Evolutionary conservation across 2,329 filamentous ascomycete genomes (phyloP).

Genomic region (Chalaropsis ovoidea): DNA sequence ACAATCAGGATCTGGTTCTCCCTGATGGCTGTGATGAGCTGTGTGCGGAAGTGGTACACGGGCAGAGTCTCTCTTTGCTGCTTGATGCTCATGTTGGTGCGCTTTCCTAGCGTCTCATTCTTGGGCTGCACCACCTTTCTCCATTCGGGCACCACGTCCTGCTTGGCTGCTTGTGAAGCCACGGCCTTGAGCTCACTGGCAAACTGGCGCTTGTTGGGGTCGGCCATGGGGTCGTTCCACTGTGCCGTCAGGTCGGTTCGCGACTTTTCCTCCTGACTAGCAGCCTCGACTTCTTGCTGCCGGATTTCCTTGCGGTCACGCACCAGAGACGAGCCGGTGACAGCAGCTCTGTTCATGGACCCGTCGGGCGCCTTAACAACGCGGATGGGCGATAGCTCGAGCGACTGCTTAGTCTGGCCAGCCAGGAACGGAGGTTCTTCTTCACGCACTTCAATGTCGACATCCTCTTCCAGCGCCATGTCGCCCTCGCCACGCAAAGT

Average conservation of each 20-base stretch:
- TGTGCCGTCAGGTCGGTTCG: conserved; percentile 79
- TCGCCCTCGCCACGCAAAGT: conserved; percentile 76
- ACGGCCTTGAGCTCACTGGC: conserved; percentile 67
- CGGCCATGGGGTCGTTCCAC: conserved; percentile 96
- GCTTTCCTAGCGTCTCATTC: conserved; percentile 71
- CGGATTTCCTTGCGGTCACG: conserved; percentile 83
- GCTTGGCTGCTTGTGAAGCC: conserved; percentile 49
- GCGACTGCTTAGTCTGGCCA: conserved; percentile 90
- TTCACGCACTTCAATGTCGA: conserved; percentile 92
- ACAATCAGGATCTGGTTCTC: conserved; percentile 91
- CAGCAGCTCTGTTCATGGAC: conserved; percentile 92
- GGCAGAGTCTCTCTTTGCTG: conserved; percentile 84
- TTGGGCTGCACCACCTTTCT: conserved; percentile 72
- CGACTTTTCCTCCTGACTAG: conserved; percentile 54
- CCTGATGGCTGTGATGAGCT: conserved; percentile 75
- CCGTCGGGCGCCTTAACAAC: conserved; percentile 96
- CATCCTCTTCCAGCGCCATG: conserved; percentile 87
- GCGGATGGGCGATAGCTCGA: conserved; percentile 88
- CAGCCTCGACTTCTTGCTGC: conserved; percentile 76
- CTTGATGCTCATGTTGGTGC: conserved; percentile 86
- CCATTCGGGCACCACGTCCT: conserved; percentile 79
- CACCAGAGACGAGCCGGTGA: conserved; percentile 78
- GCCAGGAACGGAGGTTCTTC: conserved; percentile 94
- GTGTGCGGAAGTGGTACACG: conserved; percentile 76
- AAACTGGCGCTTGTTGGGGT: conserved; percentile 75